Conservation (phyloP, 139 green algal species). For the Chlamydomonas sp. region DNA sequence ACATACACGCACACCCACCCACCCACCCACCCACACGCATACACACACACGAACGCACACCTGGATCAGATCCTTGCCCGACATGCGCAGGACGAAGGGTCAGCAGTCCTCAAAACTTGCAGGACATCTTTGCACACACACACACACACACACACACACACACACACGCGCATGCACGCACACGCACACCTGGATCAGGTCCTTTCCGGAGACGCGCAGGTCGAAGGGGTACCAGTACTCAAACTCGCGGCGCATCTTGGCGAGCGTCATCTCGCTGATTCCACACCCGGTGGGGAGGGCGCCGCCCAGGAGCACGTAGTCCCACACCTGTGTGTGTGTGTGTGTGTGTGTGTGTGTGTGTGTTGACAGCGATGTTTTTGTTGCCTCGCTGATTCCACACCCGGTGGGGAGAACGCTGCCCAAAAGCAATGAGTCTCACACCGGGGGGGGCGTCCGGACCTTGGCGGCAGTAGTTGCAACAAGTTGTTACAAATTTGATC, state of each 20-base stretch:
- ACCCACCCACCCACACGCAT: background rate
- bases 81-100: slow-evolving; percentile 91
- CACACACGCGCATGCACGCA: background rate
- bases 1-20: background rate
- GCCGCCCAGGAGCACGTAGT: slow-evolving; percentile 79
- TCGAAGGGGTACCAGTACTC: slow-evolving; percentile 99
- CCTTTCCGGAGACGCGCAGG: slow-evolving; percentile 67
- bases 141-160: background rate
- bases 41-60: background rate
- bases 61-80: slow-evolving; percentile 29
- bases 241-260: slow-evolving; percentile 78
- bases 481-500: too few relatives aligned
- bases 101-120: slow-evolving; percentile 99
- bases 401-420: slow-evolving; percentile 44
- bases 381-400: slow-evolving; percentile 45
- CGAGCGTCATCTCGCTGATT: slow-evolving; percentile 54
- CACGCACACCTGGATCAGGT: slow-evolving; percentile 17
- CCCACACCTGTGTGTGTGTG: too few relatives aligned
- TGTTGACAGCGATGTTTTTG: too few relatives aligned
- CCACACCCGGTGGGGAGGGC: slow-evolving; percentile 41
- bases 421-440: slow-evolving; percentile 92
- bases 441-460: too few relatives aligned
- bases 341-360: too few relatives aligned
- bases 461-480: too few relatives aligned
- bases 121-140: slow-evolving; percentile 9